phyloP scores from a whole-genome alignment of 306 rosid species.

The Aeschynomene evenia region DNA sequence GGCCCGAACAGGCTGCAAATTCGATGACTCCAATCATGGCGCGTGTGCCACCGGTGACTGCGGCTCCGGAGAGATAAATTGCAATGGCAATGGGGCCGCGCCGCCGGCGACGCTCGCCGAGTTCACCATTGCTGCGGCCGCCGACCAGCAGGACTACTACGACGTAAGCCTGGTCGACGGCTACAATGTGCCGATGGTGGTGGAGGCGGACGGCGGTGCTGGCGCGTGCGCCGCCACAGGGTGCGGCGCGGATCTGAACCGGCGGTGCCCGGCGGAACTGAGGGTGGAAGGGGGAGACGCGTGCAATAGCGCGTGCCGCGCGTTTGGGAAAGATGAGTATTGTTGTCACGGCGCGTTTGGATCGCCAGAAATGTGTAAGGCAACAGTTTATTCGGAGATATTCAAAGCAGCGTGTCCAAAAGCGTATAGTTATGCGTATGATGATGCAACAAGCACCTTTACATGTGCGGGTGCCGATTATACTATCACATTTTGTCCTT shows the following conservation, averaged over 20 bases:
- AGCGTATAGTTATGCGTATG: constrained; percentile 84
- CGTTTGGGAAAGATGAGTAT: constrained; percentile 68
- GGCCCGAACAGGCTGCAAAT: constrained; percentile 75
- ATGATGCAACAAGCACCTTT: constrained; percentile 75
- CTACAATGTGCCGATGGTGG: constrained; percentile 71
- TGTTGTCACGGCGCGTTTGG: constrained; percentile 66
- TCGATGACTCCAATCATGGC: constrained; percentile 52
- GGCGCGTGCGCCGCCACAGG: constrained; percentile 72
- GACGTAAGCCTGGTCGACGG: constrained; percentile 96
- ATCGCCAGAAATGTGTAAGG: constrained; percentile 65
- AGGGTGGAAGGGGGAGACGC: constrained; percentile 64
- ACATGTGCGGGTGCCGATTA: constrained; percentile 73
- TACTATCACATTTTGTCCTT: constrained; percentile 73
- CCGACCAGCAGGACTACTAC: constrained; percentile 61
- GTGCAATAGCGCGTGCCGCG: constrained; percentile 82
- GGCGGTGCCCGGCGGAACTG: constrained; percentile 70
- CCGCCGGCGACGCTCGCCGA: constrained; percentile 89
- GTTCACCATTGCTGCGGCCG: constrained; percentile 59
- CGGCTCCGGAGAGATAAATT: constrained; percentile 60
- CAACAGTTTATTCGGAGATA: constrained; percentile 63
- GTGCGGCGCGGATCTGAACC: constrained; percentile 60
- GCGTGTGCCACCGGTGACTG: constrained; percentile 76
- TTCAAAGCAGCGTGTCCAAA: constrained; percentile 79
- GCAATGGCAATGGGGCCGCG: constrained; percentile 74
- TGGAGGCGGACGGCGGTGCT: constrained; percentile 58